Evolutionary conservation across 2,329 filamentous ascomycete species (phyloP).

Genomic region (Harringtonia lauricola): DNA sequence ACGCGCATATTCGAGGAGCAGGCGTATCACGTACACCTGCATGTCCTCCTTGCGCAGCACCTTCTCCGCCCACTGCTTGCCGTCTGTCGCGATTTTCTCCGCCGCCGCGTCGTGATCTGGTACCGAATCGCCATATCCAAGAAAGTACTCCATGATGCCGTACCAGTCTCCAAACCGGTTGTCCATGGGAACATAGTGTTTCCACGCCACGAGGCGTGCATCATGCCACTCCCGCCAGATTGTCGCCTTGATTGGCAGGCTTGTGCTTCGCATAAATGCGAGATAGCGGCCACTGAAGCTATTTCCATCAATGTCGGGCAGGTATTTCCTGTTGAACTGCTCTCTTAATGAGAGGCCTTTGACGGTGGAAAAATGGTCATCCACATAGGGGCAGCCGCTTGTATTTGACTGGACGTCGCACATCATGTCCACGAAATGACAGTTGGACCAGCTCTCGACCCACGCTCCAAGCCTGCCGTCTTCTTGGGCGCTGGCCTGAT

Average conservation of each 20-base stretch:
- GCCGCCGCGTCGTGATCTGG: constrained; percentile 45
- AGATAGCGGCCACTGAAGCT: constrained; percentile 54
- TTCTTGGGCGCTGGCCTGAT: constrained; percentile 33
- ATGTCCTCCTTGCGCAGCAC: constrained; percentile 63
- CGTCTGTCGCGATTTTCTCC: constrained; percentile 51
- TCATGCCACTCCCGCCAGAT: constrained; percentile 78
- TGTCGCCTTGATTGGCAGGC: constrained; percentile 65
- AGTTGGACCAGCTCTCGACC: constrained; percentile 37
- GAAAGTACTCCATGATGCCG: constrained; percentile 63
- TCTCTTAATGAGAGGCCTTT: constrained; percentile 31
- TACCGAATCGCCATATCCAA: constrained; percentile 40
- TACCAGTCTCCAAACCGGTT: constrained; percentile 62
- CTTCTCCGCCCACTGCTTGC: constrained; percentile 56
- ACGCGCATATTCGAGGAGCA: constrained; percentile 54
- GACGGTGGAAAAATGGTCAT: constrained; percentile 29
- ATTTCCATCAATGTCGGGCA: constrained; percentile 66
- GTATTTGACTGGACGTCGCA: constrained; percentile 26
- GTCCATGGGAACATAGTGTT: constrained; percentile 73
- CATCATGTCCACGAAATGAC: constrained; percentile 43
- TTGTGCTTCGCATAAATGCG: constrained; percentile 57
- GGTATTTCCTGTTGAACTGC: constrained; percentile 54
- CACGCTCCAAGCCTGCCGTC: constrained; percentile 35
- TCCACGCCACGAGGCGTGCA: constrained; percentile 61
- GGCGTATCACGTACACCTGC: constrained; percentile 56
- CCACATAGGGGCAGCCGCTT: constrained; percentile 34